phyloP scores from a whole-genome alignment of 352 stramenopile genomes.

The Phytophthora fragariae region DNA sequence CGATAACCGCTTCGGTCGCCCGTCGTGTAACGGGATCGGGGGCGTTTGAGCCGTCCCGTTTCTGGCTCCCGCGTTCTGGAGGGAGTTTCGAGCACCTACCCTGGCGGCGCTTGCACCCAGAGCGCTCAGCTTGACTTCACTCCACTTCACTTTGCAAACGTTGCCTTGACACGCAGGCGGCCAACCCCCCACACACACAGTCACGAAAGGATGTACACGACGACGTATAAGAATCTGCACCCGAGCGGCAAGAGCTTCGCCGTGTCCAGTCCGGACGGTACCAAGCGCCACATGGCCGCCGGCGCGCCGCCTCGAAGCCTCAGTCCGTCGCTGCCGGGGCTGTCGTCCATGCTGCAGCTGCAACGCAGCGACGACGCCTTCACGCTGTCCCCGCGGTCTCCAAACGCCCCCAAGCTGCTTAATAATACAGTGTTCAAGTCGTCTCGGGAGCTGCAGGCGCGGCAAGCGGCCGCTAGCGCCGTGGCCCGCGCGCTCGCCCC shows the following conservation, averaged over 20 bases:
- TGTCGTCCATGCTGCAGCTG: slow-evolving; percentile 36
- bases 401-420: background rate
- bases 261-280: slow-evolving; percentile 17
- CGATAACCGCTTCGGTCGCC: no score
- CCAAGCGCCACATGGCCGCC: slow-evolving; percentile 24
- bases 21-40: background rate
- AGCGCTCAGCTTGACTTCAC: background rate
- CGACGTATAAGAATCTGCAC: slow-evolving; percentile 26
- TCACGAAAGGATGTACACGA: slow-evolving; percentile 8
- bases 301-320: slow-evolving; percentile 4
- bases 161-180: slow-evolving; percentile 9
- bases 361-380: slow-evolving; percentile 16
- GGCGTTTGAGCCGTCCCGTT: background rate
- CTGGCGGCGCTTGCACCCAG: no score
- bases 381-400: slow-evolving; percentile 12
- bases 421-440: background rate
- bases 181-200: background rate
- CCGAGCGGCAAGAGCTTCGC: slow-evolving; percentile 16
- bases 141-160: slow-evolving; percentile 34
- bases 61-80: slow-evolving; percentile 6
- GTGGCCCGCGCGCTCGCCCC: slow-evolving; percentile 10
- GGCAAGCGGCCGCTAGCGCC: slow-evolving; percentile 3
- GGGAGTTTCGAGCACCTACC: slow-evolving; percentile 2
- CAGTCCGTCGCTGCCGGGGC: slow-evolving; percentile 30
- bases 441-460: slow-evolving; percentile 1